Evolutionary conservation across 2,329 filamentous ascomycete species (phyloP), one percentile per base, ranked within the genome.

Genomic region (Curvularia spicifera): DNA sequence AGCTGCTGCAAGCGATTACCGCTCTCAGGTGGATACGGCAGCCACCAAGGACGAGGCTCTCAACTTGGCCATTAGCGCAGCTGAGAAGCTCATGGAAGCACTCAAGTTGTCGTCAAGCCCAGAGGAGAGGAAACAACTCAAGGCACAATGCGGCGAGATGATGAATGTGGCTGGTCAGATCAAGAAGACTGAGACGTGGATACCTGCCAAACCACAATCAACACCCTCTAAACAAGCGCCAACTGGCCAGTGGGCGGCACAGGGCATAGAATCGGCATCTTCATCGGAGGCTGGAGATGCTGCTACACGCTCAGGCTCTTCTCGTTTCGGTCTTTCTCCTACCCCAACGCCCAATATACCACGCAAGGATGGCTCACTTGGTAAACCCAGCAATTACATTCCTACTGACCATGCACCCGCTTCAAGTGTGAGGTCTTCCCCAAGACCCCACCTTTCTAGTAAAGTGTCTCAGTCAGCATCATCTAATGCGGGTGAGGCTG

Each of bases 41-140:
- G 72, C 75, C 24, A 84, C 82, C 47, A 83, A 85, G 64, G 78
- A 84, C 65, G 87, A 88, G 66, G 92, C 91, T 43, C 82, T 97
- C 54, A 81, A 87, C 51, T 85, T 91, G 74, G 89, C 91, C 49
- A 91, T 97, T 71, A 81, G 84, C 63, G 91, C 90, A 4, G 90
- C 88, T 22, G 92, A 97, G 73, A 80, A 90, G 50, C 93, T 95
- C 67, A 91, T 97, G 87, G 85, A 86, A 70, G 91, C 91, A 2
- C 80, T 91, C 52, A 82, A 81, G 58, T 80, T 90, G 58, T 84
- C 88, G 5, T 76, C 81, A n/a, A 82, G 79, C 51, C 78, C 85
- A n/a, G 75, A 78, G 4, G 89, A 96, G 56, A 91, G 87, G 66
- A 79, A 81, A 42, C 83, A 85, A n/a, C 78, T 96, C 49, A 86